Percentiles rank a stretch among this genome's conserved stretches.
These are phyloP conservation scores for Gossypium australe DNA, from an alignment of 345 rosid species.

Conservation along the genomic window DNA sequence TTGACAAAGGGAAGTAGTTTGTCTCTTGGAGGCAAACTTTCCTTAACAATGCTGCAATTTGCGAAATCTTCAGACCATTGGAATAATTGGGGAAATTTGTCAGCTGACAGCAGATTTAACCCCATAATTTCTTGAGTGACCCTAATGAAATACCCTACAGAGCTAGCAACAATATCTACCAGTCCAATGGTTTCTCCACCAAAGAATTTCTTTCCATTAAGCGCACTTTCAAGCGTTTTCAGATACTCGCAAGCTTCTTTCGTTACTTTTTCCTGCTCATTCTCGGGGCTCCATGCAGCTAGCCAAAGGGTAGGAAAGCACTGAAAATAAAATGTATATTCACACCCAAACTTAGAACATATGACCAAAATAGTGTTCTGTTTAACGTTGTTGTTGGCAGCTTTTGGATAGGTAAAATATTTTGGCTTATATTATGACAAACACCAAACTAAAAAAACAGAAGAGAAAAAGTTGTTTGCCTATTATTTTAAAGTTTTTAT, in stretches of 20 bases:
- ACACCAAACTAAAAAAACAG: too few species aligned
- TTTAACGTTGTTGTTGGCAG: too few species aligned
- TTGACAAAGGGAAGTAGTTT: background rate
- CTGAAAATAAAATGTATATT: too few species aligned
- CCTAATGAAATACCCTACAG: background rate
- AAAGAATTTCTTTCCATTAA: slow-evolving; percentile 12
- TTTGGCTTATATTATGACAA: too few species aligned
- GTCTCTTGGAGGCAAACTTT: background rate
- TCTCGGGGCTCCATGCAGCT: background rate
- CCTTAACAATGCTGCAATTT: background rate
- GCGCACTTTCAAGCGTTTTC: background rate
- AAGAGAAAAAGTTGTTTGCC: too few species aligned
- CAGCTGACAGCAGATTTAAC: background rate
- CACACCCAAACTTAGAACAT: too few species aligned
- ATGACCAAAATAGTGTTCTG: too few species aligned
- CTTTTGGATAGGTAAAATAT: too few species aligned
- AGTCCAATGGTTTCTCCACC: slow-evolving; percentile 9
- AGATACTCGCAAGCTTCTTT: background rate
- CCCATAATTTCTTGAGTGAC: background rate
- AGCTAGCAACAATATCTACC: slow-evolving; percentile 10
- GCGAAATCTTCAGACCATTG: slow-evolving; percentile 7
- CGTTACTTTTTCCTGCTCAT: background rate
- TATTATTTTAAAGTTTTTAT: too few species aligned
- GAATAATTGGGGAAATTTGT: background rate
- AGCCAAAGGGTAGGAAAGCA: background rate